Evolutionary conservation across 306 rosid species (phyloP).

Genomic region (Rosa chinensis): DNA sequence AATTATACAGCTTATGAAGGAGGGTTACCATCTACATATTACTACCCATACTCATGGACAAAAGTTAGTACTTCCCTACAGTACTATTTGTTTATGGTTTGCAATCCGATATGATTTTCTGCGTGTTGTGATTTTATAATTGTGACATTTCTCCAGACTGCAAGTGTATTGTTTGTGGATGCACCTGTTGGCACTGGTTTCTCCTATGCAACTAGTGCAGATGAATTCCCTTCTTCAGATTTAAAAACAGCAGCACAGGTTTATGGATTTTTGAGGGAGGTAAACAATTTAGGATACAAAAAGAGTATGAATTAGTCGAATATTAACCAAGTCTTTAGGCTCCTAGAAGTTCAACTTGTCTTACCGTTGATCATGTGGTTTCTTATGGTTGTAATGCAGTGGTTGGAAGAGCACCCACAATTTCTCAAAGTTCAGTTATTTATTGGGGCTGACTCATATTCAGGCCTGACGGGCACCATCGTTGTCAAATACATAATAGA

Average conservation of each 20-base stretch:
- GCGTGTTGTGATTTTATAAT: not conserved
- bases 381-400: conserved; percentile 19
- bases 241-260: conserved; percentile 14
- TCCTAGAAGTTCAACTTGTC: not conserved
- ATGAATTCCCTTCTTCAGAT: conserved; percentile 13
- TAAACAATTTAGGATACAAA: not conserved
- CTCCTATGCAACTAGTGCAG: conserved; percentile 23
- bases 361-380: not conserved
- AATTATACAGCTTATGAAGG: conserved; percentile 3
- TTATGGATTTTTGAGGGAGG: conserved; percentile 23
- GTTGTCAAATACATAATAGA: conserved; percentile 21
- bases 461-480: conserved; percentile 14
- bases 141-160: not conserved
- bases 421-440: conserved; percentile 17
- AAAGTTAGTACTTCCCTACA: conserved; percentile 1
- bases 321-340: not conserved
- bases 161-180: conserved; percentile 27
- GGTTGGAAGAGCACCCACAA: conserved; percentile 22
- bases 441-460: conserved; percentile 25
- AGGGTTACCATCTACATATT: conserved; percentile 12
- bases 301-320: not conserved
- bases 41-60: conserved; percentile 28
- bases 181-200: conserved; percentile 34
- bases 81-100: not conserved
- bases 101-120: not conserved